Conservation (phyloP, 1,284 basidiomycete genomes). For the Xerocomus nothofagi region DNA sequence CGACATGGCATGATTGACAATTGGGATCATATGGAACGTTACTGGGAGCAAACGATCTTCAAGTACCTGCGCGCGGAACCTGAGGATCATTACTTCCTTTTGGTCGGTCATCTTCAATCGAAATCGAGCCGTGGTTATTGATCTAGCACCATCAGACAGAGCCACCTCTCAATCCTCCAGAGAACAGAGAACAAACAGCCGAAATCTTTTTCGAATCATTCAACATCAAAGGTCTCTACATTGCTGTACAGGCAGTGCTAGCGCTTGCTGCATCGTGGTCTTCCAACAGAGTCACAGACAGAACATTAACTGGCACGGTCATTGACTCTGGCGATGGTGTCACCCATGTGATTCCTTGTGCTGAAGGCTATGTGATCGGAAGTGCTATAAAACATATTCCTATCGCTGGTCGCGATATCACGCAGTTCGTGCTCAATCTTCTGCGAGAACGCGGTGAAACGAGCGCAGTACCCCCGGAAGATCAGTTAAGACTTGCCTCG, state of each 20-base stretch:
- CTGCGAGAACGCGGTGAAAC: conserved; percentile 96
- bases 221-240: conserved; percentile 97
- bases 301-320: conserved; percentile 95
- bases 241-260: conserved; percentile 98
- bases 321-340: conserved; percentile 99
- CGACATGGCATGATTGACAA: conserved; percentile 99
- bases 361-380: conserved; percentile 99
- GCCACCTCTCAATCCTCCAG: conserved; percentile 96
- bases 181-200: conserved; percentile 98
- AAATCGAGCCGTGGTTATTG: background rate
- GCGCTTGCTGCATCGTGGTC: conserved; percentile 98
- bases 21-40: conserved; percentile 99
- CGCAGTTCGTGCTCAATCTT: conserved; percentile 95
- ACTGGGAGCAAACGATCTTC: conserved; percentile 99
- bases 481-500: conserved; percentile 88
- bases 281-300: conserved; percentile 88
- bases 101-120: conserved; percentile 58
- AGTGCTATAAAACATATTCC: conserved; percentile 99
- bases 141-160: conserved; percentile 69
- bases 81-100: conserved; percentile 97
- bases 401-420: conserved; percentile 96
- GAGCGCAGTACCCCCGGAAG: conserved; percentile 90
- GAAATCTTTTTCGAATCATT: conserved; percentile 99
- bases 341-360: conserved; percentile 94
- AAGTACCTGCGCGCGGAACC: conserved; percentile 99